Evolutionary conservation across 495 filamentous ascomycete species (phyloP).

Genomic region (Trichoderma orchidacearum): DNA sequence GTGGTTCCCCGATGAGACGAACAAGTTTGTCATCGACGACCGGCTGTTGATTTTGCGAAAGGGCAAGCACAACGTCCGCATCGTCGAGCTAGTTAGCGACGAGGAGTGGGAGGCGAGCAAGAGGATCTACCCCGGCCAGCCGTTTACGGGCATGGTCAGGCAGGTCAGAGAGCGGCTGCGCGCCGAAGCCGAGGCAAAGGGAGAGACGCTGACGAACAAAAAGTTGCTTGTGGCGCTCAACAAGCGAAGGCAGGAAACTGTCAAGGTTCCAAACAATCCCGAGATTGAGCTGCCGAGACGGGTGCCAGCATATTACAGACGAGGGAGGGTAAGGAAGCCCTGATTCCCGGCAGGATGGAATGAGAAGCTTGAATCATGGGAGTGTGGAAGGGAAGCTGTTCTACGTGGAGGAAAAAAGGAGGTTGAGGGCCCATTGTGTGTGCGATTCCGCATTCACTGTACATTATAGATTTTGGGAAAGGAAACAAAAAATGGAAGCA

Average conservation of each 20-base stretch:
- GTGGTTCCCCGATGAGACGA: conserved; percentile 42
- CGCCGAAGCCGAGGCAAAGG: conserved; percentile 2
- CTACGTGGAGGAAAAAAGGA: too few species aligned
- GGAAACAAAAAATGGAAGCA: not conserved
- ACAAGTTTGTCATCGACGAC: conserved; percentile 48
- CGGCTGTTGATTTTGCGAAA: conserved; percentile 53
- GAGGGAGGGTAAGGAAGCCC: not conserved
- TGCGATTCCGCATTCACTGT: not conserved
- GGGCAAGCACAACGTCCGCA: conserved; percentile 69
- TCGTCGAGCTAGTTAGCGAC: conserved; percentile 60
- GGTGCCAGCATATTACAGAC: not conserved
- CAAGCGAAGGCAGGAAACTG: not conserved
- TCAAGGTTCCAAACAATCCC: conserved; percentile 6
- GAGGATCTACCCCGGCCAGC: conserved; percentile 28
- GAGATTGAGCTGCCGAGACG: conserved; percentile 1
- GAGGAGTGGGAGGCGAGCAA: conserved; percentile 42
- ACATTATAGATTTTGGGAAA: not conserved
- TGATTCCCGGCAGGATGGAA: not conserved
- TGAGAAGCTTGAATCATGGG: too few species aligned
- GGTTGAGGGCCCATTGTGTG: too few species aligned
- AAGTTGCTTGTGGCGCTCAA: conserved; percentile 10
- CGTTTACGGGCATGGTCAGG: conserved; percentile 21
- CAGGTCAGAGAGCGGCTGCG: conserved; percentile 10
- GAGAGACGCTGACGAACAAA: conserved; percentile 2
- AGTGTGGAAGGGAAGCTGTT: too few species aligned